Evolutionary conservation across 257 asterid species (phyloP).

Genomic region (Nicotiana sylvestris): DNA sequence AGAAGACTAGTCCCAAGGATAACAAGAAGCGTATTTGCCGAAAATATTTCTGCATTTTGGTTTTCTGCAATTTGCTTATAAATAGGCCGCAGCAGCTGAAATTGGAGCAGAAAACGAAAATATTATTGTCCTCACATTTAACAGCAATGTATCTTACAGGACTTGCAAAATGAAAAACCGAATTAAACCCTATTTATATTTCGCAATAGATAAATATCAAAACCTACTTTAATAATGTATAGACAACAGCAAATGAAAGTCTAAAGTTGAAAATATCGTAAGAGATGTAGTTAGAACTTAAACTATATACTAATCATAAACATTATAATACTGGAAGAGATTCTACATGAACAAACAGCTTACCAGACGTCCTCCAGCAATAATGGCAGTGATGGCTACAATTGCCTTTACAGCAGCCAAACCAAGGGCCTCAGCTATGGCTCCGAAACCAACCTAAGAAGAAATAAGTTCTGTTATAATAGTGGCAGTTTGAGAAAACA

Average conservation of each 20-base stretch:
- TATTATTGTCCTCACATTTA: not conserved
- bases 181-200: not conserved
- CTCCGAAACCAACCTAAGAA: slow-evolving; percentile 83
- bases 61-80: slow-evolving; percentile 96
- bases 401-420: slow-evolving; percentile 98
- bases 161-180: not conserved
- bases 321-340: not conserved
- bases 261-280: not conserved
- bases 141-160: slow-evolving; percentile 1
- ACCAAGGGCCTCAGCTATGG: slow-evolving; percentile 99
- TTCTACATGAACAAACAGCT: slow-evolving; percentile 12
- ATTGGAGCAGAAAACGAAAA: slow-evolving; percentile 13
- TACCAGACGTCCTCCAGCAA: slow-evolving; percentile 98
- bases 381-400: slow-evolving; percentile 94
- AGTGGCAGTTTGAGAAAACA: not conserved
- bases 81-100: slow-evolving; percentile 92
- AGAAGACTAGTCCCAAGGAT: slow-evolving; percentile 95
- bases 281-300: not conserved
- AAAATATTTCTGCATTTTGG: slow-evolving; percentile 97
- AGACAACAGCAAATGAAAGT: not conserved
- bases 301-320: not conserved
- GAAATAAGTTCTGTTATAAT: not conserved
- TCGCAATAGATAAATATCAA: not conserved
- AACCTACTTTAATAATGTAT: not conserved
- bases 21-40: slow-evolving; percentile 97